Evolutionary conservation across 352 stramenopile species (phyloP).

Genomic region (Phytophthora tentaculata): DNA sequence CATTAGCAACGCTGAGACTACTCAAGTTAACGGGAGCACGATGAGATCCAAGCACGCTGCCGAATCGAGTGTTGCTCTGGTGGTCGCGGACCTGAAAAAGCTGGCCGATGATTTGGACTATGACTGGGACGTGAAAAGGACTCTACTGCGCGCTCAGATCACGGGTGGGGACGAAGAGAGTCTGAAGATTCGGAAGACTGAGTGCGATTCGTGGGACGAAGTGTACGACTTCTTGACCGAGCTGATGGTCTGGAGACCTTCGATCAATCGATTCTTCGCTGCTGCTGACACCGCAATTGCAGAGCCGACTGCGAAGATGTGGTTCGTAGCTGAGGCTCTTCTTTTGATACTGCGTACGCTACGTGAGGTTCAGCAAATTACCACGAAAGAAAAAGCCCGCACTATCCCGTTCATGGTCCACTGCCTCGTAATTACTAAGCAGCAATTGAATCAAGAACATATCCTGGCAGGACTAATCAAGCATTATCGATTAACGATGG

Average conservation of each 20-base stretch:
- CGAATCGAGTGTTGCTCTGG: slow-evolving; percentile 5
- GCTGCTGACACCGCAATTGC: neutral
- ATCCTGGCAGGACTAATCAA: slow-evolving; percentile 3
- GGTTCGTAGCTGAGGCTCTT: slow-evolving; percentile 50
- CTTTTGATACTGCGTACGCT: slow-evolving; percentile 49
- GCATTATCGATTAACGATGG: slow-evolving; percentile 12
- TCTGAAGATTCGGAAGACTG: slow-evolving; percentile 7
- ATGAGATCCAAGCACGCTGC: slow-evolving; percentile 1
- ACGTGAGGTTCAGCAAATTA: slow-evolving; percentile 49
- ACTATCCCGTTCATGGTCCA: slow-evolving; percentile 17
- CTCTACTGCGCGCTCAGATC: slow-evolving; percentile 10
- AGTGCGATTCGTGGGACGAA: slow-evolving; percentile 31
- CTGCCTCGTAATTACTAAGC: slow-evolving; percentile 8
- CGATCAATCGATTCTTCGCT: slow-evolving; percentile 28
- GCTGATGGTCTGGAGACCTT: slow-evolving; percentile 27
- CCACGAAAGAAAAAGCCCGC: slow-evolving; percentile 30
- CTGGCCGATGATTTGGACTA: slow-evolving; percentile 10
- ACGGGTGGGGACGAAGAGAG: slow-evolving; percentile 1
- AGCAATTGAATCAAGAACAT: slow-evolving; percentile 11
- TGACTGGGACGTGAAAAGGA: slow-evolving; percentile 10
- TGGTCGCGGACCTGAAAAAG: neutral
- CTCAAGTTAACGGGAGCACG: neutral
- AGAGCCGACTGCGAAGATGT: slow-evolving; percentile 24
- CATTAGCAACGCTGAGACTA: neutral
- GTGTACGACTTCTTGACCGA: slow-evolving; percentile 31